A percentile compares a stretch with the other conserved stretches of the same genome.
phyloP scores from a whole-genome alignment of 495 filamentous ascomycete species.

The Penicillium salamii region DNA sequence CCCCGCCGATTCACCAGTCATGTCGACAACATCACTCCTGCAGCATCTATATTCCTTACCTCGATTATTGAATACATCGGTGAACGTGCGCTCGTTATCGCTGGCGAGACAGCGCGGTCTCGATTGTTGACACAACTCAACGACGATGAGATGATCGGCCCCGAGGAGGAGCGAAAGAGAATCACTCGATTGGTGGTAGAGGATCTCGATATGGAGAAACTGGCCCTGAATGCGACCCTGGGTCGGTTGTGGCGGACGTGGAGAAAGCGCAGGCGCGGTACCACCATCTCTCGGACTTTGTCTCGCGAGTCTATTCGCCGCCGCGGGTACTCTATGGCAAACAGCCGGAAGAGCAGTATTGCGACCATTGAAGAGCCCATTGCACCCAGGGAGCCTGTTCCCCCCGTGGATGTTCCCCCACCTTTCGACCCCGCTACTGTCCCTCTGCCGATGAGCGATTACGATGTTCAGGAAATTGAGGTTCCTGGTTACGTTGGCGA shows the following conservation, averaged over 20 bases:
- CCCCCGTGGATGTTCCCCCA: constrained; percentile 13
- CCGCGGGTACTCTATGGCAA: constrained; percentile 25
- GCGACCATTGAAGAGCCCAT: constrained; percentile 34
- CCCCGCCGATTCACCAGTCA: constrained; percentile 54
- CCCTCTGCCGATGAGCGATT: constrained; percentile 62
- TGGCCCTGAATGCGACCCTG: constrained; percentile 82
- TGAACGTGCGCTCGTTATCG: constrained; percentile 81
- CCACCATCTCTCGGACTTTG: constrained; percentile 35
- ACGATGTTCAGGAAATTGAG: constrained; percentile 74
- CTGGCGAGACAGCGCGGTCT: constrained; percentile 83
- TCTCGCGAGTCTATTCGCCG: constrained; percentile 46
- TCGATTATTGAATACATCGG: constrained; percentile 93
- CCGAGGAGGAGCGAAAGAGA: constrained; percentile 24
- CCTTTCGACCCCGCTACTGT: constrained; percentile 50
- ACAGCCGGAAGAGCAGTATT: constrained; percentile 41
- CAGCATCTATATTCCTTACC: constrained; percentile 93
- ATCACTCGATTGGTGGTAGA: constrained; percentile 74
- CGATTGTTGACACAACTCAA: constrained; percentile 50
- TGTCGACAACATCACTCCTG: constrained; percentile 76
- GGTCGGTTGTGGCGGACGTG: constrained; percentile 92
- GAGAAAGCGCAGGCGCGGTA: constrained; percentile 70
- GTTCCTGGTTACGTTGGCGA: constrained; percentile 59
- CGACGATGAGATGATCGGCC: constrained; percentile 17
- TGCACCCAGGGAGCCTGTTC: constrained; percentile 19
- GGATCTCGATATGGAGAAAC: constrained; percentile 88